These are phyloP conservation scores for Prosopis cineraria DNA, from an alignment of 306 rosid genomes.

Conservation along the genomic window DNA sequence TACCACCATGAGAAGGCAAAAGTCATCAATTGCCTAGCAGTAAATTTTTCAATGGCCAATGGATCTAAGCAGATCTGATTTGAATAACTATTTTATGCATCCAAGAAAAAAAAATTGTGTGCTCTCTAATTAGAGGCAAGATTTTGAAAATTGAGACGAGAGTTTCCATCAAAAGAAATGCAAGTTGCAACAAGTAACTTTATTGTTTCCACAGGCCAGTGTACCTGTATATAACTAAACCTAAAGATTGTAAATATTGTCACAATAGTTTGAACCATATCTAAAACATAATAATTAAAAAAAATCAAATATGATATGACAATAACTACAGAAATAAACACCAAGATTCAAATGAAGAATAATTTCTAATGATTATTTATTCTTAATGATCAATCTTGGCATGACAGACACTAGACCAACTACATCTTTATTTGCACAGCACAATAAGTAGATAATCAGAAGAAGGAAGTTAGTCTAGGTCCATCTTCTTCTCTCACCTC, in stretches of 20 bases:
- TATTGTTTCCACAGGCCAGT: neutral
- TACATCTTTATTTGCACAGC: constrained; percentile 26
- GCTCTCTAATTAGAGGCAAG: constrained; percentile 7
- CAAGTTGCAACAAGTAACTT: neutral
- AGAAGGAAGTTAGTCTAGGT: constrained; percentile 23
- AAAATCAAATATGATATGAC: neutral
- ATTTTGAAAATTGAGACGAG: neutral
- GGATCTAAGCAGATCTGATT: neutral
- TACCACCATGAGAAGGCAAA: constrained; percentile 3
- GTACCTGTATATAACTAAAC: neutral
- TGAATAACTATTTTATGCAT: constrained; percentile 12
- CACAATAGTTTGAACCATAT: neutral
- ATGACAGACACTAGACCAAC: constrained; percentile 1
- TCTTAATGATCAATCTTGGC: neutral
- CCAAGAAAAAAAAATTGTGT: neutral
- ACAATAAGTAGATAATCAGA: constrained; percentile 14
- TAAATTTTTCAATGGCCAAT: neutral
- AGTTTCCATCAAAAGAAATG: constrained; percentile 4
- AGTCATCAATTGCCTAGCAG: constrained; percentile 5
- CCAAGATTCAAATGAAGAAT: constrained; percentile 22
- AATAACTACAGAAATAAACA: constrained; percentile 6
- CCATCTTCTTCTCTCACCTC: constrained; percentile 65
- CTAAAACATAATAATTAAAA: neutral
- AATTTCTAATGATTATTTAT: neutral
- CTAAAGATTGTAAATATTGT: constrained; percentile 1